phyloP scores from a whole-genome alignment of 1,284 basidiomycete genomes.

The Boletus nobilissimus region DNA sequence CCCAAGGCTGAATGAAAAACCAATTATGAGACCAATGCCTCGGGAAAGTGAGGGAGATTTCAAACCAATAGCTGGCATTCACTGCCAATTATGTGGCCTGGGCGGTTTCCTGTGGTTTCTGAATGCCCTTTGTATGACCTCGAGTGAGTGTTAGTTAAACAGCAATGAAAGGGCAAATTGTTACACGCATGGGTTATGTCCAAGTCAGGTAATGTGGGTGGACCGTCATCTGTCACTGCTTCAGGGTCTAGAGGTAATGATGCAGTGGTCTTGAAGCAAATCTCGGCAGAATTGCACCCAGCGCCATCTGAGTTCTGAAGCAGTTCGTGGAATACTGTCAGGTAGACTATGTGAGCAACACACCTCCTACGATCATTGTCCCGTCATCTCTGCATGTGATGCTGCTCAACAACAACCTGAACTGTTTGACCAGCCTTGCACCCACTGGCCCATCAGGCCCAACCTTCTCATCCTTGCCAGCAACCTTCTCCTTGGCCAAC shows the following conservation, averaged over 20 bases:
- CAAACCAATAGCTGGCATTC: conserved; percentile 11
- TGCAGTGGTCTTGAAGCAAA: conserved; percentile 3
- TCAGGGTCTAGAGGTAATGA: neutral
- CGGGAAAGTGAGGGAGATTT: neutral
- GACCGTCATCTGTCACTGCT: neutral
- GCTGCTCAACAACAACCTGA: no score
- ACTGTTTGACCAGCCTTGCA: no score
- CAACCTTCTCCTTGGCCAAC: no score
- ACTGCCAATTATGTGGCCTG: neutral
- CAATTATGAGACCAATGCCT: neutral
- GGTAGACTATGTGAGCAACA: neutral
- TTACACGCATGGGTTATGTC: neutral
- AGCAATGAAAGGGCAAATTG: no score
- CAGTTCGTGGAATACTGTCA: conserved; percentile 11
- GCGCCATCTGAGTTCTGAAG: conserved; percentile 19
- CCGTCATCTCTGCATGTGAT: no score
- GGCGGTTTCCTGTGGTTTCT: conserved; percentile 3
- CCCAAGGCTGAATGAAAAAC: neutral
- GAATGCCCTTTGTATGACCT: conserved; percentile 11
- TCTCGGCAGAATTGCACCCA: neutral
- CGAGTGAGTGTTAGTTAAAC: neutral
- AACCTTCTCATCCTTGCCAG: no score
- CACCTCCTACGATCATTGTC: no score
- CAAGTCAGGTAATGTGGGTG: neutral
- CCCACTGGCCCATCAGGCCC: no score